phyloP scores from a whole-genome alignment of 2,329 filamentous ascomycete genomes.

The Leptographium flavum region DNA sequence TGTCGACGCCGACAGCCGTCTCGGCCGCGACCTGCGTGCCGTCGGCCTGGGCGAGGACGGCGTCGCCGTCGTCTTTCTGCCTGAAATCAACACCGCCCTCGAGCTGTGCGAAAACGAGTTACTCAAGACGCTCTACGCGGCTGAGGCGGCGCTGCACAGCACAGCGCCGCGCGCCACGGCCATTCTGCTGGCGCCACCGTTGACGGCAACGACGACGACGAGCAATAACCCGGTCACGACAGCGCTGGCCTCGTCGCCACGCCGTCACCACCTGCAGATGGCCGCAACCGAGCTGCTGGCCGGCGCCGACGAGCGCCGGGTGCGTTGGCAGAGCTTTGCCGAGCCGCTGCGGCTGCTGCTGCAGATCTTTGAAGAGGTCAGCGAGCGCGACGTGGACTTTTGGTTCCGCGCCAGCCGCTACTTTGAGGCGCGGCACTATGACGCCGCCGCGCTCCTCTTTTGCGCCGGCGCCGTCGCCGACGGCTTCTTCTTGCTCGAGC shows the following conservation, averaged over 20 bases:
- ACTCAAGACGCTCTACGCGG: conserved; percentile 63
- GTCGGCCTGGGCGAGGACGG: conserved; percentile 68
- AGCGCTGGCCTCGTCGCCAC: conserved; percentile 61
- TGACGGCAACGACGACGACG: too few relatives aligned
- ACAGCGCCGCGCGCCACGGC: too few relatives aligned
- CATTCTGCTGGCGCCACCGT: too few relatives aligned
- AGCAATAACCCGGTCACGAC: conserved; percentile 21
- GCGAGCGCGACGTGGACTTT: conserved; percentile 79
- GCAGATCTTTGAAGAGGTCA: conserved; percentile 87
- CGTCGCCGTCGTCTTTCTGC: conserved; percentile 65
- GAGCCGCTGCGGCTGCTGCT: conserved; percentile 85
- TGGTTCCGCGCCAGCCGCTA: conserved; percentile 73
- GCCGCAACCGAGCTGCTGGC: conserved; percentile 65
- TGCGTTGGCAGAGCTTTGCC: conserved; percentile 73
- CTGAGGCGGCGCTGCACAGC: conserved; percentile 50
- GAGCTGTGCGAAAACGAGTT: conserved; percentile 94
- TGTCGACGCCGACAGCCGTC: conserved; percentile 57
- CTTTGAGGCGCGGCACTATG: conserved; percentile 56
- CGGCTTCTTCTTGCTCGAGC: conserved; percentile 83
- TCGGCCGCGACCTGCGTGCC: conserved; percentile 67
- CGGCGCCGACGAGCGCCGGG: conserved; percentile 45
- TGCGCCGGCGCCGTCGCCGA: conserved; percentile 60
- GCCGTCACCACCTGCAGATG: conserved; percentile 60
- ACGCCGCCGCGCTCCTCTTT: conserved; percentile 62
- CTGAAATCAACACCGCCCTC: conserved; percentile 81